phyloP scores from a whole-genome alignment of 1,284 basidiomycete genomes.

The Ustilago shanxiensis region DNA sequence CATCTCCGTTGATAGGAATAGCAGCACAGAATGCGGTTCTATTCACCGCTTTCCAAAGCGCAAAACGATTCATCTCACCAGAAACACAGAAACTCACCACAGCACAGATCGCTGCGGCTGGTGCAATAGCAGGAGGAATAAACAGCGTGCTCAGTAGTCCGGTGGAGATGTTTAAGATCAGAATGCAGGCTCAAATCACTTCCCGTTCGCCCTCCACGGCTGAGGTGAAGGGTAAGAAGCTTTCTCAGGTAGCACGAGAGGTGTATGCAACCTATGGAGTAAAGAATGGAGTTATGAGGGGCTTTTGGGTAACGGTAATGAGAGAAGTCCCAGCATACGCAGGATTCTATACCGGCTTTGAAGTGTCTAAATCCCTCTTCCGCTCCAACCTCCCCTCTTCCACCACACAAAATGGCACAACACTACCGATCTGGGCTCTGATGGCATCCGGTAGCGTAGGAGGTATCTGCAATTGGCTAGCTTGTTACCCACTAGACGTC shows the following conservation, averaged over 20 bases:
- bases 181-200: constrained; percentile 95
- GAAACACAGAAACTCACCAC: constrained; percentile 82
- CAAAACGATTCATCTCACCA: constrained; percentile 86
- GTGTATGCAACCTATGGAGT: constrained; percentile 88
- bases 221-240: constrained; percentile 78
- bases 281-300: constrained; percentile 89
- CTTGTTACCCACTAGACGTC: constrained; percentile 82
- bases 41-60: constrained; percentile 87
- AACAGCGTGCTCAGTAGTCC: constrained; percentile 84
- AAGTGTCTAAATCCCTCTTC: constrained; percentile 86
- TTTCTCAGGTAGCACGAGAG: constrained; percentile 78
- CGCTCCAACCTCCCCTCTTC: constrained; percentile 70
- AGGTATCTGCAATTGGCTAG: constrained; percentile 92
- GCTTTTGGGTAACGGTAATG: constrained; percentile 94
- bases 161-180: constrained; percentile 79
- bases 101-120: constrained; percentile 84
- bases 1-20: constrained; percentile 90
- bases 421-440: constrained; percentile 87
- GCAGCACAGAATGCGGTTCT: constrained; percentile 95
- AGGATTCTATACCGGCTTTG: constrained; percentile 85
- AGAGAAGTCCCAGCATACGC: constrained; percentile 96
- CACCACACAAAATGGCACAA: constrained; percentile 12
- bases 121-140: constrained; percentile 88
- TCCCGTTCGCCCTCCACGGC: constrained; percentile 22
- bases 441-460: constrained; percentile 88